Percentiles rank a stretch among this genome's conserved stretches.
These are phyloP conservation scores for Sporothrix euskadiensis DNA, from an alignment of 2,329 filamentous ascomycete species.

Conservation along the genomic window DNA sequence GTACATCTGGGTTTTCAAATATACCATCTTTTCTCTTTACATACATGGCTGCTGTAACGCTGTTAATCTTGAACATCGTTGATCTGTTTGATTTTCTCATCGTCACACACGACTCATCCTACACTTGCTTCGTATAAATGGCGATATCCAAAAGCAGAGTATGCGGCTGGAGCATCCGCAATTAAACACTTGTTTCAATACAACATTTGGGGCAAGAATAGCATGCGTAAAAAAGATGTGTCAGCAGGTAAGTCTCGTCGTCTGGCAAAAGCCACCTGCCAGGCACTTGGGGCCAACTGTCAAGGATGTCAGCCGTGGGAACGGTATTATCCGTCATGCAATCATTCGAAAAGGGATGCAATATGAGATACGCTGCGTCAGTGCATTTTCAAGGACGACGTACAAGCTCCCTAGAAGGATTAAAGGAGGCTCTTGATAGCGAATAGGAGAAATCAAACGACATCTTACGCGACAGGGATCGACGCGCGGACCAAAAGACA, in stretches of 20 bases:
- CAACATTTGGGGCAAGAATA: background rate
- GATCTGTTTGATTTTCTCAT: background rate
- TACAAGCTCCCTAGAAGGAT: background rate
- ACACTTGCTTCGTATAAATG: background rate
- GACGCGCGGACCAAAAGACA: background rate
- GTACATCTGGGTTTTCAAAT: background rate
- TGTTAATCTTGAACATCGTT: background rate
- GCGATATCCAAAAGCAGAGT: too few relatives aligned
- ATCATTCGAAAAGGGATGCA: background rate
- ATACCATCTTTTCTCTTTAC: constrained; percentile 22
- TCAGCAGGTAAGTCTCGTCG: background rate
- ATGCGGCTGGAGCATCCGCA: background rate
- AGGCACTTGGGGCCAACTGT: background rate
- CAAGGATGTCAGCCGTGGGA: background rate
- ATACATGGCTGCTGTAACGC: background rate
- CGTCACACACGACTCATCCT: too few relatives aligned
- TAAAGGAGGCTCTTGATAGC: background rate
- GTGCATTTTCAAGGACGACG: too few relatives aligned
- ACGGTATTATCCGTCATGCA: background rate
- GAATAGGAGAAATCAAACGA: constrained; percentile 1
- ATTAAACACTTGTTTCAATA: background rate
- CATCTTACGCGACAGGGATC: background rate
- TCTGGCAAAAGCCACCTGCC: background rate
- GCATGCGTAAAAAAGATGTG: background rate
- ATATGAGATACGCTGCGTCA: background rate